phyloP scores from a whole-genome alignment of 352 stramenopile genomes.

The Sclerospora graminicola region DNA sequence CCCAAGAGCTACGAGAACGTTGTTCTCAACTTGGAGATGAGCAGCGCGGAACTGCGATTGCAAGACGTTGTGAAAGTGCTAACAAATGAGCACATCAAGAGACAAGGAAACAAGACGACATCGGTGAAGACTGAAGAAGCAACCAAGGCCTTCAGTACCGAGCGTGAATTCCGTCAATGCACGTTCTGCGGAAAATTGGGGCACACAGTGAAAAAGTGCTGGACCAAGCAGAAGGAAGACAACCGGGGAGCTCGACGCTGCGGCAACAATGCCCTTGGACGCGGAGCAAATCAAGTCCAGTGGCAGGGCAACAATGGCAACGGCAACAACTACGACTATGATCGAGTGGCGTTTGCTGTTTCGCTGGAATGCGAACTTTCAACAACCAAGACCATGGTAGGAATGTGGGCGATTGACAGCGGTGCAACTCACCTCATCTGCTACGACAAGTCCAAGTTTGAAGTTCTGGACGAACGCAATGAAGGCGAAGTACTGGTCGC shows the following conservation, averaged over 20 bases:
- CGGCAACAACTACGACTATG: slow-evolving; percentile 1
- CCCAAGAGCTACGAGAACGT: too few relatives aligned
- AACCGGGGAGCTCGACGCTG: slow-evolving; percentile 2
- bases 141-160: slow-evolving; percentile 7
- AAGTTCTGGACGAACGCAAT: too few relatives aligned
- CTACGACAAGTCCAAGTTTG: not conserved
- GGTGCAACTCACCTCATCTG: slow-evolving; percentile 7
- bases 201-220: slow-evolving; percentile 12
- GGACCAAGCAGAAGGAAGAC: slow-evolving; percentile 15
- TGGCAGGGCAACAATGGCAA: not conserved
- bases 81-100: slow-evolving; percentile 16
- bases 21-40: too few relatives aligned
- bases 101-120: slow-evolving; percentile 7
- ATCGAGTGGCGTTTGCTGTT: slow-evolving; percentile 9
- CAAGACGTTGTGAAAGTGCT: slow-evolving; percentile 14
- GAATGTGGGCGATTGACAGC: slow-evolving; percentile 9
- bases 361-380: slow-evolving; percentile 9
- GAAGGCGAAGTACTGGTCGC: too few relatives aligned
- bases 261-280: slow-evolving; percentile 6
- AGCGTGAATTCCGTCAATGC: not conserved
- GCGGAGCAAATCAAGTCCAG: slow-evolving; percentile 5
- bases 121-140: not conserved
- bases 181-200: slow-evolving; percentile 12
- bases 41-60: slow-evolving; percentile 5
- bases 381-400: slow-evolving; percentile 1